Percentiles rank a stretch among this genome's conserved stretches.
phyloP scores from a whole-genome alignment of 2,329 filamentous ascomycete genomes.

The Trichoderma sp. region DNA sequence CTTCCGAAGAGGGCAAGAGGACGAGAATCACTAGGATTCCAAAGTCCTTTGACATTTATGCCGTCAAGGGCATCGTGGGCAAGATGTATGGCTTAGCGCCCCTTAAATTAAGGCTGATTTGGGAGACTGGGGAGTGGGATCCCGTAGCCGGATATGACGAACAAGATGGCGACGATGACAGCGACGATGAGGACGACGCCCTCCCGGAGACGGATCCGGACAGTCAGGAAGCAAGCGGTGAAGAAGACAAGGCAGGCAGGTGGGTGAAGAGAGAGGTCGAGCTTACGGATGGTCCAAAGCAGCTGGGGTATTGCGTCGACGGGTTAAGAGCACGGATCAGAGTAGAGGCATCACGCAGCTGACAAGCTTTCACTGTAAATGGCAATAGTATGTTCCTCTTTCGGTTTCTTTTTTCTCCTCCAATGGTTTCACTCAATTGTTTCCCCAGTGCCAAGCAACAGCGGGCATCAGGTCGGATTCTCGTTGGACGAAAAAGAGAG shows the following conservation, averaged over 20 bases:
- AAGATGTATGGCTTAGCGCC: constrained; percentile 66
- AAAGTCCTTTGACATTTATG: constrained; percentile 75
- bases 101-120: constrained; percentile 65
- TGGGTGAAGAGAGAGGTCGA: constrained; percentile 79
- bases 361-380: background rate
- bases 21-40: constrained; percentile 71
- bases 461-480: background rate
- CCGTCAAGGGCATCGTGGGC: constrained; percentile 74
- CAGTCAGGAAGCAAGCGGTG: constrained; percentile 25
- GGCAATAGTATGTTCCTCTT: background rate
- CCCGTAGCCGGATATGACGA: constrained; percentile 65
- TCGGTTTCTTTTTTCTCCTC: background rate
- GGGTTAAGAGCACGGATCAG: constrained; percentile 67
- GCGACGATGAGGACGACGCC: constrained; percentile 41
- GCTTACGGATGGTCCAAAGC: constrained; percentile 73
- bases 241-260: constrained; percentile 43
- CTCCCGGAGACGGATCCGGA: constrained; percentile 30
- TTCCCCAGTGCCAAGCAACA: background rate
- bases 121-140: constrained; percentile 91
- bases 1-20: constrained; percentile 29
- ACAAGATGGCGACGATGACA: constrained; percentile 47
- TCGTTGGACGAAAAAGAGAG: background rate
- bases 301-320: constrained; percentile 81
- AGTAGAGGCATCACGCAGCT: constrained; percentile 50
- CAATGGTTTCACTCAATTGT: background rate